Percentiles rank a stretch among this genome's conserved stretches.
Conservation (phyloP, 2,329 filamentous ascomycete genomes). For the Cercospora brassicicola region DNA sequence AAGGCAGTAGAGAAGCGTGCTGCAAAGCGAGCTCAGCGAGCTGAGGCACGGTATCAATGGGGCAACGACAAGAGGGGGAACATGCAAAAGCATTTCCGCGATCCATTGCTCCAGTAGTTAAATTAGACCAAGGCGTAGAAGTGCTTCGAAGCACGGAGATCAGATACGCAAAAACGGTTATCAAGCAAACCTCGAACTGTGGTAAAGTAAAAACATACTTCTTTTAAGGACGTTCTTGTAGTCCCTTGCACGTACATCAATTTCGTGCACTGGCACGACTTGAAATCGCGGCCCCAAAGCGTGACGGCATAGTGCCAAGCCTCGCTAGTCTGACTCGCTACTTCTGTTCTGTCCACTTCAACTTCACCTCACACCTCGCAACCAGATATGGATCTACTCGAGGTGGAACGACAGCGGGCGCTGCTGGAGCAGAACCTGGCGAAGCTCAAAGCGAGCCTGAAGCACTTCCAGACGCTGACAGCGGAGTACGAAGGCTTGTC, state of each 20-base stretch:
- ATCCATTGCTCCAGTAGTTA: conserved; percentile 47
- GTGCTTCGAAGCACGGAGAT: not conserved
- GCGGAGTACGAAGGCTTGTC: conserved; percentile 87
- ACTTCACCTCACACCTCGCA: conserved; percentile 2
- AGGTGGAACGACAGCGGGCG: conserved; percentile 72
- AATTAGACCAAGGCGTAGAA: not conserved
- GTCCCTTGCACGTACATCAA: not conserved
- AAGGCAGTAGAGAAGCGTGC: conserved; percentile 67
- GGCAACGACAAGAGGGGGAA: conserved; percentile 73
- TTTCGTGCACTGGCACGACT: not conserved
- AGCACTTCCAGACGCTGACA: conserved; percentile 88
- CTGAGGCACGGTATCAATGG: conserved; percentile 59
- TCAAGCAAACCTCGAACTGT: not conserved
- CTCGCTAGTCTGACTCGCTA: conserved; percentile 2
- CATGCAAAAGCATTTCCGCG: conserved; percentile 72
- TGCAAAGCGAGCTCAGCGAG: conserved; percentile 61
- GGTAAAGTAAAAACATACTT: not conserved
- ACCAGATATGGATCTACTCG: conserved; percentile 51
- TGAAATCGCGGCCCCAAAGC: not conserved
- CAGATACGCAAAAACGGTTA: not conserved
- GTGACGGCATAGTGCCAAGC: not conserved
- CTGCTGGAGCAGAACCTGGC: conserved; percentile 74
- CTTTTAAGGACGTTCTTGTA: not conserved
- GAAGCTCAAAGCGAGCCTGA: conserved; percentile 72
- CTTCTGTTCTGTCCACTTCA: conserved; percentile 5